These are phyloP conservation scores for Rhizopogon roseolus DNA, from an alignment of 768 basidiomycete genomes.

Conservation along the genomic window DNA sequence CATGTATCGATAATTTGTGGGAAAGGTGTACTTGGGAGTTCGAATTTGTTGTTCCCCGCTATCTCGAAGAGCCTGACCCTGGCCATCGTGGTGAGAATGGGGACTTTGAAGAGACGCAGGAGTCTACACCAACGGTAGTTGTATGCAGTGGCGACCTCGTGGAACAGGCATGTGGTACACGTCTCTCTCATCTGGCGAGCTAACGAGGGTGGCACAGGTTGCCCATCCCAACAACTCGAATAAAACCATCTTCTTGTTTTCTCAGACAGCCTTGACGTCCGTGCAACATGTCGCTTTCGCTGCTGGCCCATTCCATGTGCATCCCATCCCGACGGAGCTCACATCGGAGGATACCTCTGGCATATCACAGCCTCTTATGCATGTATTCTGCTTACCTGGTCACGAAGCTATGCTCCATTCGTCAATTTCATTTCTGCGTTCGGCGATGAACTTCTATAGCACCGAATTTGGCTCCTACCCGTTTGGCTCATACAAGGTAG, in stretches of 20 bases:
- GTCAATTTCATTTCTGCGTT: slow-evolving; percentile 73
- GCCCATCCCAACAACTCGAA: slow-evolving; percentile 90
- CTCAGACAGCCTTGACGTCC: slow-evolving; percentile 80
- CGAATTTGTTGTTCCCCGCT: slow-evolving; percentile 89
- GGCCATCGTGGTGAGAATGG: slow-evolving; percentile 33
- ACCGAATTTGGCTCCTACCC: slow-evolving; percentile 95
- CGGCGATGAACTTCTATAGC: slow-evolving; percentile 89
- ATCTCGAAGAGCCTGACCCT: slow-evolving; percentile 53
- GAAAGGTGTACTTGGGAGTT: slow-evolving; percentile 99
- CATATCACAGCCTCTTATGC: slow-evolving; percentile 69
- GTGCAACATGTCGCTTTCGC: slow-evolving; percentile 97
- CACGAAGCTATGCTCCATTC: slow-evolving; percentile 66
- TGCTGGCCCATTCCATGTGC: slow-evolving; percentile 87
- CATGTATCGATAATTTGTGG: slow-evolving; percentile 92
- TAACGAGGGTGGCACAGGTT: slow-evolving; percentile 45
- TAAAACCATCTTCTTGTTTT: slow-evolving; percentile 93
- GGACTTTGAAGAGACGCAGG: slow-evolving; percentile 45
- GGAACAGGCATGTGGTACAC: slow-evolving; percentile 66
- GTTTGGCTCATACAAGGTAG: slow-evolving; percentile 89
- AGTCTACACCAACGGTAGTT: slow-evolving; percentile 75
- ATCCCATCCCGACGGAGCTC: slow-evolving; percentile 61
- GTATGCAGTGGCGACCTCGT: slow-evolving; percentile 92
- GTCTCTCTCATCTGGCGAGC: neutral
- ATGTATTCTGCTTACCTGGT: slow-evolving; percentile 91
- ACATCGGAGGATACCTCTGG: slow-evolving; percentile 56